Conservation (phyloP, 2,329 filamentous ascomycete species). For the Elsinoe perseae region DNA sequence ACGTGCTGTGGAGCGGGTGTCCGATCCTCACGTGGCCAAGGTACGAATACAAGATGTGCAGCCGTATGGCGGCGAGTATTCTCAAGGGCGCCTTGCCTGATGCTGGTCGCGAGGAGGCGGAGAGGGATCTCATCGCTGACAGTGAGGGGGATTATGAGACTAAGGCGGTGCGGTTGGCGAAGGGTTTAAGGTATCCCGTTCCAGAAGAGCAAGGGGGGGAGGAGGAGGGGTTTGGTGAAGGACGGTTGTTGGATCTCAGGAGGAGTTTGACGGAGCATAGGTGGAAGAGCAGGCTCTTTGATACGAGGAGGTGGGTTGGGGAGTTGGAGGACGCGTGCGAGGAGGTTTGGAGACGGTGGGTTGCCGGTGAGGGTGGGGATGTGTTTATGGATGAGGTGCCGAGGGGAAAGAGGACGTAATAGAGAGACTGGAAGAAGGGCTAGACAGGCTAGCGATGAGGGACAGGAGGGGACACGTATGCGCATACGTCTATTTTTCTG, state of each 20-base stretch:
- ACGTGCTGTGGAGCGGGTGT: constrained; percentile 93
- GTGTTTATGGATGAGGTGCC: constrained; percentile 59
- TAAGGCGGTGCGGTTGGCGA: constrained; percentile 61
- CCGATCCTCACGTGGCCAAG: constrained; percentile 83
- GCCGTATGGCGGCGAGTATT: constrained; percentile 93
- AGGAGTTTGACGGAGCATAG: constrained; percentile 72
- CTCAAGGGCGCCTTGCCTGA: constrained; percentile 80
- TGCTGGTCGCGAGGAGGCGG: constrained; percentile 59
- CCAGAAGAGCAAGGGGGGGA: constrained; percentile 41
- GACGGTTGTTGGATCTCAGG: constrained; percentile 70
- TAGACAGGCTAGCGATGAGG: neutral
- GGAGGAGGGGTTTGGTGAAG: constrained; percentile 33
- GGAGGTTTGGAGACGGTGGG: constrained; percentile 83
- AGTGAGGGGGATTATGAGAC: constrained; percentile 80
- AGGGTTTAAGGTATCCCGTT: constrained; percentile 52
- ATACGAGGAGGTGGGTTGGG: constrained; percentile 82
- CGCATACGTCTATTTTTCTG: neutral
- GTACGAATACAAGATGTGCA: constrained; percentile 98
- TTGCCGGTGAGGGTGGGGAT: constrained; percentile 77
- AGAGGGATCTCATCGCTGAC: constrained; percentile 65
- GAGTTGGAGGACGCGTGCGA: constrained; percentile 86
- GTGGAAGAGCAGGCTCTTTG: constrained; percentile 81
- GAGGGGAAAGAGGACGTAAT: neutral
- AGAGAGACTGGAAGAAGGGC: neutral
- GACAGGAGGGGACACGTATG: neutral